Evolutionary conservation across 768 basidiomycete genomes (phyloP), one percentile per base, ranked within the genome.

Genomic region (Neoboletus subvelutipes): DNA sequence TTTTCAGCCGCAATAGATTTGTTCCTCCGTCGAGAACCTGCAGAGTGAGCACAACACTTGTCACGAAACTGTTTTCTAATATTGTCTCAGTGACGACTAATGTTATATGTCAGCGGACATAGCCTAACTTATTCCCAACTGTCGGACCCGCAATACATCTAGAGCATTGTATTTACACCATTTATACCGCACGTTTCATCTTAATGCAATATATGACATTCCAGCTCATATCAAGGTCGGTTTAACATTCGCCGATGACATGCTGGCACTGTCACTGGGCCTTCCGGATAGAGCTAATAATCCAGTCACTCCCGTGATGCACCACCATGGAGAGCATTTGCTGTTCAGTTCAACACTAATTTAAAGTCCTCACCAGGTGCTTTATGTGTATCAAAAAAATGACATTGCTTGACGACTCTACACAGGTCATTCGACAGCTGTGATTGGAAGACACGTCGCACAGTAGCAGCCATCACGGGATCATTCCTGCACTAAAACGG

Each of bases 1-100:
- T 98, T 98, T 76, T 96, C 94, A 13, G 85, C 86, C 0, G 93
- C 81, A 12, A 95, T 98, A 61, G 96, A 98, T 71, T 52, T 75
- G 28, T 96, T 91, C 72, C 71, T 94, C 57, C 81, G 88, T 72
- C 78, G 88, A 71, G 89, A 92, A 71, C 76, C 89, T n/a, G 70
- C 87, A 67, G 91, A 92, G 91, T 88, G 65, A 70, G 86, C 73
- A 36, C 18, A 3, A 9, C 24, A 28, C 8, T 41, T 4, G 46
- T 47, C 60, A 55, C 8, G 3, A 9, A 47, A 41, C 28, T 43
- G 26, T 53, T 46, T 42, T 28, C 64, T 62, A 51, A 58, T 29
- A 28, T 17, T 33, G 18, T 48, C 60, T 8, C 52, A 79, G 77
- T 36, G 78, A 79, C 62, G 78, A 79, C 61, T 79, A 63, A 73